These are phyloP conservation scores for Penicillium hordei DNA, from an alignment of 2,329 filamentous ascomycete genomes.

Conservation along the genomic window DNA sequence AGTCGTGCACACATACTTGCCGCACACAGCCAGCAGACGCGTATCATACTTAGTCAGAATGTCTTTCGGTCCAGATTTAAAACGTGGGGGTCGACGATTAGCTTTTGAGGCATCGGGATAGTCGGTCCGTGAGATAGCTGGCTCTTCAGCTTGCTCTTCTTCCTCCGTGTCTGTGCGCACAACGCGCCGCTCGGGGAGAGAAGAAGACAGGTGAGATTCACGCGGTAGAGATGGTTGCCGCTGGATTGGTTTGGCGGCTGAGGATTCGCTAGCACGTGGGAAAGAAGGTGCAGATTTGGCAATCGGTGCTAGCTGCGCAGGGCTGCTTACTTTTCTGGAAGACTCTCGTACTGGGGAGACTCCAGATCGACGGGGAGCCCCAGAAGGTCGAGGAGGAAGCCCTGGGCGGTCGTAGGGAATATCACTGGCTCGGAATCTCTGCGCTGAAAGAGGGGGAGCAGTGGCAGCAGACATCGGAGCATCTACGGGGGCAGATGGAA, in stretches of 20 bases:
- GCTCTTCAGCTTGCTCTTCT: conserved; percentile 52
- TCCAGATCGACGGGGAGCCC: conserved; percentile 18
- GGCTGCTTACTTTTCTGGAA: conserved; percentile 9
- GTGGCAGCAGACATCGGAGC: conserved; percentile 22
- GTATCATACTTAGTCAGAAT: conserved; percentile 86
- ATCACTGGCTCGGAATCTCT: conserved; percentile 31
- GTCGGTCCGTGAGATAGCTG: conserved; percentile 56
- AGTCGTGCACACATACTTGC: conserved; percentile 80
- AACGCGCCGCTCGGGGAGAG: conserved; percentile 24
- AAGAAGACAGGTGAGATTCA: conserved; percentile 23
- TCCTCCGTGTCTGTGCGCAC: conserved; percentile 50
- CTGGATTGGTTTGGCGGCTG: conserved; percentile 22
- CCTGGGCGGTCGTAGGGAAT: conserved; percentile 49
- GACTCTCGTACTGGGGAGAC: conserved; percentile 27
- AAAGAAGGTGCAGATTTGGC: conserved; percentile 18
- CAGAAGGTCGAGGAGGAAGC: conserved; percentile 46
- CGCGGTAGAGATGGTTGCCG: conserved; percentile 33
- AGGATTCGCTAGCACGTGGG: conserved; percentile 17
- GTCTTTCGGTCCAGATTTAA: conserved; percentile 69
- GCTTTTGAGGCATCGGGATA: conserved; percentile 83
- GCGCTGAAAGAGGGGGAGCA: conserved; percentile 45
- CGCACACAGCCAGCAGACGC: conserved; percentile 81
- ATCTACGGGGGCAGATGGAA: conserved; percentile 27
- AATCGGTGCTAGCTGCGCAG: conserved; percentile 16
- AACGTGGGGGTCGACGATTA: conserved; percentile 77